These are phyloP conservation scores for Colletotrichum karsti DNA, from an alignment of 2,329 filamentous ascomycete species.

Conservation along the genomic window DNA sequence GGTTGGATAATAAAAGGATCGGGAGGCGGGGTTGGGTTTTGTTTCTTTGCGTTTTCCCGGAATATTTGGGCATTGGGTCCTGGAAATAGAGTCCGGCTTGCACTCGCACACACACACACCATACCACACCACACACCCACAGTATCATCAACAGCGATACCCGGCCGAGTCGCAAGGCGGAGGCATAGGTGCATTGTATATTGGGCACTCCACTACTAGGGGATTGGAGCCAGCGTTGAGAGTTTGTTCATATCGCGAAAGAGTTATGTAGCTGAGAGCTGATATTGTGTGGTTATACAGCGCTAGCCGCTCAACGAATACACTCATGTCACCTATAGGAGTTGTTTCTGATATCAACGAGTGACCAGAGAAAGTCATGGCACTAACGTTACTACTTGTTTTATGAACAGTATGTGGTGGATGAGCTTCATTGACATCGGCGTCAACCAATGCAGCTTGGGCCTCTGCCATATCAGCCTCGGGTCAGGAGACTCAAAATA, in stretches of 20 bases:
- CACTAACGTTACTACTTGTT: too few species aligned
- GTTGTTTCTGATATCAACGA: too few species aligned
- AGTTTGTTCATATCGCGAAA: slow-evolving; percentile 7
- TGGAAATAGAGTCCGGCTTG: slow-evolving; percentile 26
- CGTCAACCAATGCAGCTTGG: too few species aligned
- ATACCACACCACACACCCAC: background rate
- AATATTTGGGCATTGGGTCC: slow-evolving; percentile 12
- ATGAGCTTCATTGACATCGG: too few species aligned
- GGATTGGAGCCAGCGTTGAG: background rate
- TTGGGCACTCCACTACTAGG: background rate
- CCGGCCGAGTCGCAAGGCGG: slow-evolving; percentile 11
- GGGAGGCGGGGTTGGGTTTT: background rate
- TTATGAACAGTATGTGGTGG: too few species aligned
- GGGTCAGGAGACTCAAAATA: too few species aligned
- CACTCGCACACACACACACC: background rate
- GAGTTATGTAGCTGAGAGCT: background rate
- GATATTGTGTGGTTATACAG: slow-evolving; percentile 7
- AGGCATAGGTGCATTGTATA: slow-evolving; percentile 23
- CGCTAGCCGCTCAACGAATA: slow-evolving; percentile 11
- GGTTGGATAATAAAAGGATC: slow-evolving; percentile 23
- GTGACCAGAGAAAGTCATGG: too few species aligned
- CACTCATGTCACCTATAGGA: background rate
- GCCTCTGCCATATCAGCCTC: too few species aligned
- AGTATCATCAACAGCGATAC: slow-evolving; percentile 30
- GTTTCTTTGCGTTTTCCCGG: slow-evolving; percentile 1